Conservation (phyloP, 257 asterid genomes). For the Primulina eburnea region DNA sequence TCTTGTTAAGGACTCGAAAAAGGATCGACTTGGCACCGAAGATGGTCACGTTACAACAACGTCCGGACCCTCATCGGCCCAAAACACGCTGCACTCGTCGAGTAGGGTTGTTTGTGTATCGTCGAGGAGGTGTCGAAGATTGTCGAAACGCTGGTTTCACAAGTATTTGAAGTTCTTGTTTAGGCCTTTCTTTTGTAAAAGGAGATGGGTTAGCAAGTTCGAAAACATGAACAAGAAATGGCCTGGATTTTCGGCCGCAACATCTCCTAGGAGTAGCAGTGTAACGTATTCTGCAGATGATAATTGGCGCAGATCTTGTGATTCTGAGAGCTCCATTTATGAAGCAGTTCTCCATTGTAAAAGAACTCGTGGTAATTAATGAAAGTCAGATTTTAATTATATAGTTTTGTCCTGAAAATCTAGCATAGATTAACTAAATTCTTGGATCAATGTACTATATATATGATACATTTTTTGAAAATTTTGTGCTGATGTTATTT, state of each 20-base stretch:
- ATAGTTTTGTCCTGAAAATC: too few species aligned
- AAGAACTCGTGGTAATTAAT: slow-evolving; percentile 54
- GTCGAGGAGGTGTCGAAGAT: slow-evolving; percentile 48
- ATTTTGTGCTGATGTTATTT: not conserved
- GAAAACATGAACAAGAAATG: slow-evolving; percentile 29
- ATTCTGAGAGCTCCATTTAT: slow-evolving; percentile 81
- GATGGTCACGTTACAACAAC: slow-evolving; percentile 21
- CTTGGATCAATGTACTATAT: not conserved
- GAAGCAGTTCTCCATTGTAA: slow-evolving; percentile 96
- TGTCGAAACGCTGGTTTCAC: slow-evolving; percentile 44
- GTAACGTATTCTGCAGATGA: slow-evolving; percentile 58
- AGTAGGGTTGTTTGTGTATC: slow-evolving; percentile 36
- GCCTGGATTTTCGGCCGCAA: slow-evolving; percentile 34
- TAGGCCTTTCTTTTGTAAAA: slow-evolving; percentile 42
- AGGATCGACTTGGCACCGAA: slow-evolving; percentile 12
- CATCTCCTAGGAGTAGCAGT: slow-evolving; percentile 64
- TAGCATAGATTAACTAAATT: too few species aligned
- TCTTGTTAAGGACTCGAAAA: slow-evolving; percentile 26
- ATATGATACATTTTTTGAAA: too few species aligned
- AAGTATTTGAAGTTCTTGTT: slow-evolving; percentile 49
- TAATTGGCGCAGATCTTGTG: slow-evolving; percentile 74
- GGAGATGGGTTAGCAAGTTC: slow-evolving; percentile 29
- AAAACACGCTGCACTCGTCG: slow-evolving; percentile 20
- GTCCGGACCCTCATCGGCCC: slow-evolving; percentile 15
- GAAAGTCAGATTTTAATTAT: too few species aligned